These are phyloP conservation scores for Podospora pseudocomata DNA, from an alignment of 495 filamentous ascomycete genomes.

Conservation along the genomic window DNA sequence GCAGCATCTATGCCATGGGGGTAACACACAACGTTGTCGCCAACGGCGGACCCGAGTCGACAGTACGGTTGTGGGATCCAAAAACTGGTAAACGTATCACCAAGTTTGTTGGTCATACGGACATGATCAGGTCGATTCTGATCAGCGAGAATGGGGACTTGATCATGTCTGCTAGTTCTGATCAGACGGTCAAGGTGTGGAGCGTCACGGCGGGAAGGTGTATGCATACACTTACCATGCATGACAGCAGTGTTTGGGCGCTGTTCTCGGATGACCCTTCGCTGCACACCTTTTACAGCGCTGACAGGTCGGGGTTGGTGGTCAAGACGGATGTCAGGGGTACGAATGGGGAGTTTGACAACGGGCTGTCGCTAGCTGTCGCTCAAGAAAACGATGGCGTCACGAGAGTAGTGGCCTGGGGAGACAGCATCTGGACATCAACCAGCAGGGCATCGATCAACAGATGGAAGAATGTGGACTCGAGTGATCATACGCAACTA, in stretches of 20 bases:
- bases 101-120: conserved; percentile 97
- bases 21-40: conserved; percentile 72
- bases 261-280: conserved; percentile 84
- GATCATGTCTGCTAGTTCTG: conserved; percentile 91
- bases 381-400: conserved; percentile 90
- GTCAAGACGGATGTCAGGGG: conserved; percentile 88
- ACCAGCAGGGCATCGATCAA: conserved; percentile 94
- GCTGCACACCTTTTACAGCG: conserved; percentile 87
- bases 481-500: conserved; percentile 51
- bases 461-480: conserved; percentile 86
- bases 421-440: conserved; percentile 87
- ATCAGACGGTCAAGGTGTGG: conserved; percentile 97
- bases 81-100: conserved; percentile 85
- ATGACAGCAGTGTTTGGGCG: conserved; percentile 97
- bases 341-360: conserved; percentile 70
- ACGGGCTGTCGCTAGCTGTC: conserved; percentile 82
- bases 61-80: conserved; percentile 90
- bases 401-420: conserved; percentile 74
- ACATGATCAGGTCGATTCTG: conserved; percentile 86
- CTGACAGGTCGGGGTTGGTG: conserved; percentile 84
- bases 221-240: conserved; percentile 97
- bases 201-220: conserved; percentile 89
- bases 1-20: conserved; percentile 87
- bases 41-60: conserved; percentile 90
- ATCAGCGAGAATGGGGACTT: conserved; percentile 84